Evolutionary conservation across 1,284 basidiomycete species (phyloP), one percentile per base, ranked within the genome.

Genomic region (Irpex sp.): DNA sequence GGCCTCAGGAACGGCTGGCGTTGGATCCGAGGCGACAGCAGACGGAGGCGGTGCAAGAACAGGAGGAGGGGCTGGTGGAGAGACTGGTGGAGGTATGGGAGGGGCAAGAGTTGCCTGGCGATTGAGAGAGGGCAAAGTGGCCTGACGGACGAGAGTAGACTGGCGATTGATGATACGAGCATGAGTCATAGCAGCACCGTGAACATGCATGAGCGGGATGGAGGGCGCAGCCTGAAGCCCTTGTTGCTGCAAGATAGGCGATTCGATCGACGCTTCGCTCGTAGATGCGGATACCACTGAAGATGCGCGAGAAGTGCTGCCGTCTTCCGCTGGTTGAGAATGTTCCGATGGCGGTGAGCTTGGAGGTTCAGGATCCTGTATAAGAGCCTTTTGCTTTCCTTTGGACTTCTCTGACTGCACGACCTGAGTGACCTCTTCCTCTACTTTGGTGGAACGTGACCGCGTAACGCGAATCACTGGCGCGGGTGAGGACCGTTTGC

Each of bases 271-370:
- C 47, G 74, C 73, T 48, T 70, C 71, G n/a, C 76, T 75, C 57
- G 76, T 78, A 15, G 73, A 70, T 26, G 69, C 77, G 6, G 83
- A 84, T 3, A 68, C 76, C 15, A 84, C 74, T 26, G 85, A 86
- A 5, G 84, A 84, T 17, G 81, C 76, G 17, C 82, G 81, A 21
- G 83, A 83, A 26, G 65, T 70, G 7, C 67, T 63, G 55, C 68
- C 70, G 19, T 58, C 77, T 78, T 52, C 67, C 66, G 36, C 7
- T 17, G 5, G 11, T 11, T 56, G 31, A 13, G 54, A 11, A 21
- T 51, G 5, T 47, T 47, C 54, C 13, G 54, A 36, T 0, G 26
- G 21, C 11, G 21, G 31, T 3, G 34, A 36, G 7, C 21, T 36
- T 15, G 11, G 2, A 37, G 15, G 9, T 8, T 34, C 9, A 21